Evolutionary conservation across 371 early-diverging fungal species (phyloP).

Genomic region (Funneliformis caledonium): DNA sequence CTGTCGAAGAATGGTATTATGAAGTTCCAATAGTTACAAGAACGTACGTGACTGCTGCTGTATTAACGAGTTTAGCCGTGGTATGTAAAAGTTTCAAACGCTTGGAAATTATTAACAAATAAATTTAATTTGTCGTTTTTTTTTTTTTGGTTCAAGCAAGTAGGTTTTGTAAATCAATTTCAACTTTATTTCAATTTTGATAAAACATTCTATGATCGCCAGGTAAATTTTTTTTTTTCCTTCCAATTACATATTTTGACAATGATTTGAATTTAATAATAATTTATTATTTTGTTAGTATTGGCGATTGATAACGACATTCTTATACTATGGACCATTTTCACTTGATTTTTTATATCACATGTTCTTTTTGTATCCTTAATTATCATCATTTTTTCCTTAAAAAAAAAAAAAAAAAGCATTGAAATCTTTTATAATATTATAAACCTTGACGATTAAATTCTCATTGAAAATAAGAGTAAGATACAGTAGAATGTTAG

Average conservation of each 20-base stretch:
- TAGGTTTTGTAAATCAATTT: constrained; percentile 70
- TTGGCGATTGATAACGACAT: constrained; percentile 91
- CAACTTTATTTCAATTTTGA: constrained; percentile 84
- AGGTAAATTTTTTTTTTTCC: constrained; percentile 58
- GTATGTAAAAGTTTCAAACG: constrained; percentile 52
- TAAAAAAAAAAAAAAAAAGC: background rate
- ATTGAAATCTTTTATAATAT: background rate
- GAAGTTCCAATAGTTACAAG: constrained; percentile 90
- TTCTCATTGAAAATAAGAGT: constrained; percentile 54
- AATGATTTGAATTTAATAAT: background rate
- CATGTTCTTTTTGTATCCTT: constrained; percentile 89
- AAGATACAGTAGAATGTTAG: constrained; percentile 90
- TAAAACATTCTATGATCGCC: constrained; percentile 63
- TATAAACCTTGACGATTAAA: constrained; percentile 12
- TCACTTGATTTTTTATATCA: constrained; percentile 92
- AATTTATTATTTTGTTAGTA: constrained; percentile 59
- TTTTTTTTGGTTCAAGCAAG: constrained; percentile 54
- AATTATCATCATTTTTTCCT: background rate
- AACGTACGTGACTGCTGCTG: constrained; percentile 79
- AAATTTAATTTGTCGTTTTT: background rate
- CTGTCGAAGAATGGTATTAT: constrained; percentile 90
- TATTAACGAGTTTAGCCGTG: constrained; percentile 76
- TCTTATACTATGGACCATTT: constrained; percentile 89
- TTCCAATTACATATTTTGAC: background rate
- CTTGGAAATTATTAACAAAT: background rate